A percentile compares a stretch with the other conserved stretches of the same genome.
These are phyloP conservation scores for Alternaria hordeiaustralica DNA, from an alignment of 2,329 filamentous ascomycete genomes.

Conservation along the genomic window DNA sequence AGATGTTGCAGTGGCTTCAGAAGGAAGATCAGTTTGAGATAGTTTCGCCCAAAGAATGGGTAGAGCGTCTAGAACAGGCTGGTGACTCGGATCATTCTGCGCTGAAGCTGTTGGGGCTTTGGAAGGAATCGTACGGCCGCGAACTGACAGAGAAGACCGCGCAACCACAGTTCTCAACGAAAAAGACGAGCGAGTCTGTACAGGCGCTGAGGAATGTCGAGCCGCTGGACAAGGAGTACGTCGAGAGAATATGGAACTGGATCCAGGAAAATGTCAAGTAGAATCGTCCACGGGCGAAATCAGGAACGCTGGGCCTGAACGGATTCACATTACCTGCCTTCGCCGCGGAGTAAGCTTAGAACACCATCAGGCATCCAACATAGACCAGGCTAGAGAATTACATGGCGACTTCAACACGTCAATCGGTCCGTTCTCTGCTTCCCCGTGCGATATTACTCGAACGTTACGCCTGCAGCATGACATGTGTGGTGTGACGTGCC, in stretches of 20 bases:
- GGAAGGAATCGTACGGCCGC: conserved; percentile 54
- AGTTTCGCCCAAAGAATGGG: conserved; percentile 52
- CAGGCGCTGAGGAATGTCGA: conserved; percentile 45
- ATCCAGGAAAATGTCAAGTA: conserved; percentile 26
- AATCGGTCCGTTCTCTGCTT: background rate
- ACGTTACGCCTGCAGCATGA: background rate
- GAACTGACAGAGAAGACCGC: conserved; percentile 1
- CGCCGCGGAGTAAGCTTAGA: background rate
- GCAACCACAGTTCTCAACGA: conserved; percentile 43
- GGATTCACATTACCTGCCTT: background rate
- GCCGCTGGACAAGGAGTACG: conserved; percentile 54
- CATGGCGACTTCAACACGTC: conserved; percentile 1
- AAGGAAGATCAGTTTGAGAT: conserved; percentile 49
- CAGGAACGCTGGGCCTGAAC: background rate
- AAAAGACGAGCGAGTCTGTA: conserved; percentile 42
- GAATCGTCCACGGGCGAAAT: background rate
- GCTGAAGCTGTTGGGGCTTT: conserved; percentile 57
- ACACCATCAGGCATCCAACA: background rate
- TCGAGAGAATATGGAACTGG: conserved; percentile 54
- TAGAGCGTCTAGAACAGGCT: conserved; percentile 48
- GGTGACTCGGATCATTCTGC: conserved; percentile 51
- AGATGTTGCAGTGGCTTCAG: conserved; percentile 56
- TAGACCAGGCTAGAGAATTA: background rate
- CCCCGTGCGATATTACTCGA: background rate
- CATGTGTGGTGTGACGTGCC: background rate